A percentile compares a stretch with the other conserved stretches of the same genome.
These are phyloP conservation scores for Paraphaeosphaeria sporulosa DNA, from an alignment of 2,329 filamentous ascomycete species.

Conservation along the genomic window DNA sequence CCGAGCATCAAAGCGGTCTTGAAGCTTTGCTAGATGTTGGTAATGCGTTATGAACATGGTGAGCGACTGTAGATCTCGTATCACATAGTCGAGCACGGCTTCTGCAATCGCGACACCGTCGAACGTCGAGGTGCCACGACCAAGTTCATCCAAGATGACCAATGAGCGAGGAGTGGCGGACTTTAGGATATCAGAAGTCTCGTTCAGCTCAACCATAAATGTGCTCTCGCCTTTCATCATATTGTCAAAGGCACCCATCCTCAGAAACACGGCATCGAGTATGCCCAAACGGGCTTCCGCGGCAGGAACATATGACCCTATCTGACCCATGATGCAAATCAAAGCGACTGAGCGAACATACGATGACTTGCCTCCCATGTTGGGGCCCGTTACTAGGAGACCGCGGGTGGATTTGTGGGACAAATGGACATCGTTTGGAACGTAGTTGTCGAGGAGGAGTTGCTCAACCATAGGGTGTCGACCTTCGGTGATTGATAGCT, in stretches of 20 bases:
- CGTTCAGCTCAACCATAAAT: slow-evolving; percentile 97
- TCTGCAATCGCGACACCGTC: slow-evolving; percentile 96
- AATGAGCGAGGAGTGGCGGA: slow-evolving; percentile 84
- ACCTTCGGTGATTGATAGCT: slow-evolving; percentile 75
- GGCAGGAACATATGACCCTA: slow-evolving; percentile 93
- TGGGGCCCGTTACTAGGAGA: slow-evolving; percentile 91
- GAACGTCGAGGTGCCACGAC: slow-evolving; percentile 91
- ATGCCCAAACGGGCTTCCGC: slow-evolving; percentile 76
- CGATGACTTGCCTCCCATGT: slow-evolving; percentile 99
- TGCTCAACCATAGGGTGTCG: slow-evolving; percentile 97
- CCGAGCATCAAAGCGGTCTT: slow-evolving; percentile 68
- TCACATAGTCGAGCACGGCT: slow-evolving; percentile 85
- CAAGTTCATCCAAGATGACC: slow-evolving; percentile 93
- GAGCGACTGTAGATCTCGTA: slow-evolving; percentile 75
- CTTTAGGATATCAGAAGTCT: slow-evolving; percentile 90
- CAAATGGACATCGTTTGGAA: slow-evolving; percentile 85
- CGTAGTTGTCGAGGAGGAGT: slow-evolving; percentile 82
- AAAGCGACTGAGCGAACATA: slow-evolving; percentile 94
- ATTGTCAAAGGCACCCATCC: slow-evolving; percentile 96
- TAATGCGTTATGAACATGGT: slow-evolving; percentile 99
- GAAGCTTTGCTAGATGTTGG: slow-evolving; percentile 81
- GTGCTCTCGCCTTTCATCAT: slow-evolving; percentile 94
- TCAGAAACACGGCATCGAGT: slow-evolving; percentile 89
- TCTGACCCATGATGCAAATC: slow-evolving; percentile 91
- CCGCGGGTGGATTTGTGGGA: slow-evolving; percentile 66